phyloP scores from a whole-genome alignment of 495 filamentous ascomycete species.

The Peziza echinospora region DNA sequence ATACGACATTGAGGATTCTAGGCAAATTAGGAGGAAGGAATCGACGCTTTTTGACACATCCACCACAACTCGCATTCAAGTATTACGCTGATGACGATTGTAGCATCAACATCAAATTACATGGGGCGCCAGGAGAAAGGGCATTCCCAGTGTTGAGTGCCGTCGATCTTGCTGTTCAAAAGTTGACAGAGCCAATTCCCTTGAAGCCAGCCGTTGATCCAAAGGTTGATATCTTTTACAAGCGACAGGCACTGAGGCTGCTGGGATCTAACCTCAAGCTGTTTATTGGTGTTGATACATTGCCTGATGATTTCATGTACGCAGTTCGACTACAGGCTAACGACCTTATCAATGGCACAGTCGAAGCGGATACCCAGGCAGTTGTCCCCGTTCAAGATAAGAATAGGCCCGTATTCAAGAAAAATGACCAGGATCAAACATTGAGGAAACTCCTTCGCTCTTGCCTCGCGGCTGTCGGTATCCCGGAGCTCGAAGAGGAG shows the following conservation, averaged over 20 bases:
- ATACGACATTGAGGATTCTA: constrained; percentile 95
- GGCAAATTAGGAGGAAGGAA: constrained; percentile 94
- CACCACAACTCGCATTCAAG: constrained; percentile 57
- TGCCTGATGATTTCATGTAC: constrained; percentile 73
- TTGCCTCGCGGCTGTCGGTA: constrained; percentile 61
- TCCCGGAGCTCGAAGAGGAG: constrained; percentile 54
- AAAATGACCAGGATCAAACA: constrained; percentile 53
- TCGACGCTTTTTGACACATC: constrained; percentile 76
- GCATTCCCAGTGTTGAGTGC: constrained; percentile 71
- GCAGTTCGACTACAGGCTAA: constrained; percentile 72
- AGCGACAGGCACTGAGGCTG: constrained; percentile 73
- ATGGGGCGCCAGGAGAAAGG: constrained; percentile 67
- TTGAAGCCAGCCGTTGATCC: constrained; percentile 31
- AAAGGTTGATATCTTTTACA: constrained; percentile 67
- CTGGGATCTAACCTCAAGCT: constrained; percentile 75
- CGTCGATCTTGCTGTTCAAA: constrained; percentile 70
- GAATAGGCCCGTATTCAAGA: constrained; percentile 66
- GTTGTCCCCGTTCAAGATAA: constrained; percentile 45
- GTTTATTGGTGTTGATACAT: constrained; percentile 61
- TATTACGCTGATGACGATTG: constrained; percentile 66
- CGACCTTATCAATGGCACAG: constrained; percentile 41
- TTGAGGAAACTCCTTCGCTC: constrained; percentile 76
- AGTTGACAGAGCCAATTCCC: constrained; percentile 53
- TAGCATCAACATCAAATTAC: constrained; percentile 70
- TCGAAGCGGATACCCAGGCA: constrained; percentile 25